Conservation (phyloP, 768 basidiomycete species). For the Amanita molliuscula region DNA sequence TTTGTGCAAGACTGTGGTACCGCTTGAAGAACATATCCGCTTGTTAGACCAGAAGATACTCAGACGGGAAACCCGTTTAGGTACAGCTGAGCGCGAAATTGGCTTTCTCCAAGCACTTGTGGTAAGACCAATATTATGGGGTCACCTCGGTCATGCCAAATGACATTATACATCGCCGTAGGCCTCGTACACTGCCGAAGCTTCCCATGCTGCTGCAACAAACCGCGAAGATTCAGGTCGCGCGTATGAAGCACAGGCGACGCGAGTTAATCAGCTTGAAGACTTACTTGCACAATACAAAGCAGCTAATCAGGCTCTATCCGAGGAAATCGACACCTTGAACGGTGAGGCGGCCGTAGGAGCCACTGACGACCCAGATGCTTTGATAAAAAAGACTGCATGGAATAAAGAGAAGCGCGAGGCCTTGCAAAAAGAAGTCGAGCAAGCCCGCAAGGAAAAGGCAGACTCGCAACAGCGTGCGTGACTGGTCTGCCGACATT, state of each 20-base stretch:
- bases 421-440: constrained; percentile 7
- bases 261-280: constrained; percentile 46
- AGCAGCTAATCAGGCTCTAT: constrained; percentile 30
- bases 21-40: constrained; percentile 26
- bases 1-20: constrained; percentile 19
- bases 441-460: constrained; percentile 8
- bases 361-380: constrained; percentile 24
- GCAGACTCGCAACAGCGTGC: constrained; percentile 30
- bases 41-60: constrained; percentile 25
- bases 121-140: constrained; percentile 26
- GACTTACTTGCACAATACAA: constrained; percentile 47
- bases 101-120: constrained; percentile 59
- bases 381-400: constrained; percentile 21
- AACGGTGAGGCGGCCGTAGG: constrained; percentile 21
- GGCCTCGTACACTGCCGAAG: constrained; percentile 6
- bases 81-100: constrained; percentile 45
- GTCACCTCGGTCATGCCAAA: not conserved
- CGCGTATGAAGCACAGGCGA: constrained; percentile 19
- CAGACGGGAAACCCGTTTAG: constrained; percentile 20
- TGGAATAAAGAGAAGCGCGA: constrained; percentile 15
- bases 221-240: not conserved
- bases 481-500: not conserved
- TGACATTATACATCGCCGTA: not conserved
- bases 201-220: not conserved
- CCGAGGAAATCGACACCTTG: constrained; percentile 36